Evolutionary conservation across 2,329 filamentous ascomycete species (phyloP), one percentile per base, ranked within the genome.

Genomic region (Anthostomella pinea): DNA sequence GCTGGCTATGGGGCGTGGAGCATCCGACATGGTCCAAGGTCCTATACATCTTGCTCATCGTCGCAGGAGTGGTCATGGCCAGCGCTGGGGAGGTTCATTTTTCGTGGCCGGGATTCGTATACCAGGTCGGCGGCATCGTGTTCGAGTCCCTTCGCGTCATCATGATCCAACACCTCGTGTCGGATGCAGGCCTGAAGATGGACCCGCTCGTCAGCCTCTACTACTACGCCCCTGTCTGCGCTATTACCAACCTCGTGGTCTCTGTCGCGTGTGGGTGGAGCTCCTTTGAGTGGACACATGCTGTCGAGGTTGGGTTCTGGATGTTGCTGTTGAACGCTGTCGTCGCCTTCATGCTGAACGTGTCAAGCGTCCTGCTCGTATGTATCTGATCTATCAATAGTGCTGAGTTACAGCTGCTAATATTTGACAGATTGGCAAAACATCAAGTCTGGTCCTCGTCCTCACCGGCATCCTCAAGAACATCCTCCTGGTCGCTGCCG

Each of bases 381-480:
- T 57, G 83, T 69, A 13, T 11, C 19, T 20, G 9, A 9, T 11
- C 16, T 28, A 23, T 2, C 14, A 11, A 25, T 18, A 8, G 6
- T 30, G 11, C n/a, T 6, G 7, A 30, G n/a, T 5, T 7, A 7
- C 14, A 30, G n/a, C 7, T 19, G 13, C 20, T 41, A 18, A 49
- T 27, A 14, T 35, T 16, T 17, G 21, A 16, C 53, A 91, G 85
- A 94, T 94, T 55, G 87, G 87, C 60, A 89, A 87, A 67, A 94
- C 87, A 6, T 94, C 87, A 2, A 85, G 85, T 38, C 77, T 94
- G 33, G 86, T 90, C 53, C 84, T 94, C 67, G 89, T 87, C 21
- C 78, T 94, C 16, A 89, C 83, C 41, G 87, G 88, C 60, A 87
- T 94, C 48, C 77, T 93, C 56, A 94, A 94, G 67, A 87, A 89